Base-by-base conservation (phyloP, 2,329 filamentous ascomycete species). In the Pyrenochaeta sp. region DNA sequence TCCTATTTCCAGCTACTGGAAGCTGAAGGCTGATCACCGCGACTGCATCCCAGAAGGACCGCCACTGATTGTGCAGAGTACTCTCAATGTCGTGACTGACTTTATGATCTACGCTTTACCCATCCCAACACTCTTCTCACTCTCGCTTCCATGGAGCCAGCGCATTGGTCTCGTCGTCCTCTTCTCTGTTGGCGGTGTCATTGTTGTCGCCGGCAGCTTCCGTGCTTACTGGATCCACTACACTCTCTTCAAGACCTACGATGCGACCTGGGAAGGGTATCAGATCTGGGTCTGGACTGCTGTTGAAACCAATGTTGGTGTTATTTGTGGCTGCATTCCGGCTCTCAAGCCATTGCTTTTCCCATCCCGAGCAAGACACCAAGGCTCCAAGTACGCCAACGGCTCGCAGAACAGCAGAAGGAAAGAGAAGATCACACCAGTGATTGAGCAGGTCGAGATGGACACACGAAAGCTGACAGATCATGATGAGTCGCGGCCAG, bases 191-290 rank as follows among this genome's bases (percentile, higher is more conserved):
- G 79, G 79, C 29, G 74, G 78, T 41, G 63, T 80, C 36, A 79
- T 81, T 42, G 78, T 78, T n/a, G 71, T 80, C 37, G 78, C 78
- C 2, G 78, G 79, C 18, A 69, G 75, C 37, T 71, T 81, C 62
- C 74, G 79, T 7, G 81, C 79, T 10, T 81, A 79, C 69, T 81
- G 71, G 72, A 76, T 80, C 32, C 79, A 78, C 66, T 77, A 78
- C 54, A 74, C 74, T 2, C 66, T 82, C 27, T 76, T 77, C 46
- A 58, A 68, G 17, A 80, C 72, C 32, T 81, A 78, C 64, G 79
- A 82, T 48, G 75, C 76, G 30, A 80, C 79, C 4, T 81, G 80
- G 80, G 69, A 72, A 48, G 75, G 77, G 30, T 77, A 74, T 53
- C 69, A 78, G 35, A 73, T 76, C 37, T 79, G 75, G 69, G 67